Evolutionary conservation across 1,284 basidiomycete genomes (phyloP).

Genomic region (Moesziomyces sp.): DNA sequence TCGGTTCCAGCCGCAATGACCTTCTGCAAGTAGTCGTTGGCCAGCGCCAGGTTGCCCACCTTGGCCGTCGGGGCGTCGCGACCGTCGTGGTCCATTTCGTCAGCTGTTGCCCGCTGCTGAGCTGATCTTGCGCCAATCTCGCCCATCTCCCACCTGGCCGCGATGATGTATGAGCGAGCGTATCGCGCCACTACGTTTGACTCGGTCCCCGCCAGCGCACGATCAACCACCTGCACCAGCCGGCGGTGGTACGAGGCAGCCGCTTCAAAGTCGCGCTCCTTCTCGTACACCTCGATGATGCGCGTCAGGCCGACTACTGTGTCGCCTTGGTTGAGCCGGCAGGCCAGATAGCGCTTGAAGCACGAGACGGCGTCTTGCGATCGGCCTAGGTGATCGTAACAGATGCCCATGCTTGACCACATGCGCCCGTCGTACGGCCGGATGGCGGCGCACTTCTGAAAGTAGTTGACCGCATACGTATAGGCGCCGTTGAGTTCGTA

Average conservation of each 20-base stretch:
- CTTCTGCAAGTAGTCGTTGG: slow-evolving; percentile 63
- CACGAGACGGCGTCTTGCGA: slow-evolving; percentile 58
- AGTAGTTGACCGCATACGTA: slow-evolving; percentile 94
- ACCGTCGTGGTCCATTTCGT: slow-evolving; percentile 30
- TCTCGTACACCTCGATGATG: slow-evolving; percentile 64
- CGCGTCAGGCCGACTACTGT: slow-evolving; percentile 54
- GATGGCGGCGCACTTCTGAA: slow-evolving; percentile 91
- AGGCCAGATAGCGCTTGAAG: slow-evolving; percentile 64
- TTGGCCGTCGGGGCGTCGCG: slow-evolving; percentile 9
- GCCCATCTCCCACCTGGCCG: slow-evolving; percentile 65
- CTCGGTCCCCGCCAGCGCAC: slow-evolving; percentile 40
- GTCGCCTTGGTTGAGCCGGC: slow-evolving; percentile 59
- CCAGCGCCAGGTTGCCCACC: slow-evolving; percentile 56
- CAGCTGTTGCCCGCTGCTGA: slow-evolving; percentile 21
- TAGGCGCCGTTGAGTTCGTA: slow-evolving; percentile 97
- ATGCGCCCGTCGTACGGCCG: slow-evolving; percentile 93
- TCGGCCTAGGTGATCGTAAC: slow-evolving; percentile 84
- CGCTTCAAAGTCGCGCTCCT: slow-evolving; percentile 45
- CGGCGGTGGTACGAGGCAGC: slow-evolving; percentile 62
- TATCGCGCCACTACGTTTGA: slow-evolving; percentile 54
- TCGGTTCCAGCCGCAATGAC: slow-evolving; percentile 63
- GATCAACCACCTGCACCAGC: slow-evolving; percentile 61
- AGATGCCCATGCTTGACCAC: slow-evolving; percentile 93
- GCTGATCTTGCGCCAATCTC: slow-evolving; percentile 48
- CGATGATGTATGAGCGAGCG: slow-evolving; percentile 59